Evolutionary conservation across 805 yeast species (phyloP).

Genomic region (Wickerhamomyces pijperi): DNA sequence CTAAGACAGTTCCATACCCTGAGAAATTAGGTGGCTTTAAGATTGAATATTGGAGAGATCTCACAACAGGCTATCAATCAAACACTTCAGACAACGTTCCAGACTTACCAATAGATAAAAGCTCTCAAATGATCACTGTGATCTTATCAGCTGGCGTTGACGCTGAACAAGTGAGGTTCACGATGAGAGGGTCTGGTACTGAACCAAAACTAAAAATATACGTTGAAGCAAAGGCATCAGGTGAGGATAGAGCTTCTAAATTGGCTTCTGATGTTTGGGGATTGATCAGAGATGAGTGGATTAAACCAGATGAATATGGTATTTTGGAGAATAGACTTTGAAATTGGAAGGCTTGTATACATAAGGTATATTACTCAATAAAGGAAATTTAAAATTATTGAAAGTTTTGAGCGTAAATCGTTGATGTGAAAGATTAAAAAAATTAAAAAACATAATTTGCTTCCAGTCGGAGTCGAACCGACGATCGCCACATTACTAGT

Average conservation of each 20-base stretch:
- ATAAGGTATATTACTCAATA: too few relatives aligned
- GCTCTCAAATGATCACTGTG: constrained; percentile 82
- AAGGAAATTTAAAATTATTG: too few relatives aligned
- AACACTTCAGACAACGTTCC: constrained; percentile 49
- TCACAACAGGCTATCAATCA: constrained; percentile 76
- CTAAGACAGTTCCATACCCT: constrained; percentile 26
- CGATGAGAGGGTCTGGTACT: constrained; percentile 92
- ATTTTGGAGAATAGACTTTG: constrained; percentile 12
- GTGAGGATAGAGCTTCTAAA: constrained; percentile 33
- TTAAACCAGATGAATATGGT: constrained; percentile 45
- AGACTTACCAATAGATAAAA: constrained; percentile 53
- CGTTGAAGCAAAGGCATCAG: constrained; percentile 58
- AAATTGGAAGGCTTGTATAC: neutral
- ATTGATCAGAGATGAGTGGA: constrained; percentile 49
- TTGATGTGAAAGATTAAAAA: constrained; percentile 2
- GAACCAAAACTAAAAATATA: constrained; percentile 92
- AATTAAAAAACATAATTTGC: constrained; percentile 21
- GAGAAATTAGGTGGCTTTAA: constrained; percentile 39
- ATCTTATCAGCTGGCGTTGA: constrained; percentile 22
- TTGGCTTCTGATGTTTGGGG: constrained; percentile 64
- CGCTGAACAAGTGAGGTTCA: constrained; percentile 48
- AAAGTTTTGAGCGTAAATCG: too few relatives aligned
- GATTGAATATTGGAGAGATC: constrained; percentile 68
- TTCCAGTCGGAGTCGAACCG: constrained; percentile 67
- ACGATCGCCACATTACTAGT: constrained; percentile 78